Percentiles rank a stretch among this genome's conserved stretches.
phyloP scores from a whole-genome alignment of 371 early-diverging fungal genomes.

The Mortierella sp. region DNA sequence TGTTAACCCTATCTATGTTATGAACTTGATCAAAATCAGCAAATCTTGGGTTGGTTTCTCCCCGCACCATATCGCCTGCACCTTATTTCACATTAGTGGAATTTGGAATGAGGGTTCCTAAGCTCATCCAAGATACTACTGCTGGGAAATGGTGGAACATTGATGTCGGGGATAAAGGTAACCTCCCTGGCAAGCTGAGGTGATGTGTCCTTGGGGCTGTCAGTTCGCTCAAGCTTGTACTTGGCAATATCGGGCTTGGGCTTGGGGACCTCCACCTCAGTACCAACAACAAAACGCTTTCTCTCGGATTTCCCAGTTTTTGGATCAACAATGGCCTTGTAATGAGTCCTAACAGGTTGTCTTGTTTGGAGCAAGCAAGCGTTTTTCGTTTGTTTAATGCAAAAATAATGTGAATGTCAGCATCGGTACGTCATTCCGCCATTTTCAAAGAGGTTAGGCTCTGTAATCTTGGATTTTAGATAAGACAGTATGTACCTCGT shows the following conservation, averaged over 20 bases:
- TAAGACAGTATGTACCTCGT: conserved; percentile 54
- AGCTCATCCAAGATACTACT: conserved; percentile 52
- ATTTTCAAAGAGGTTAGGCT: not conserved
- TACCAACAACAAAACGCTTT: conserved; percentile 64
- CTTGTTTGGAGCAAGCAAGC: conserved; percentile 15
- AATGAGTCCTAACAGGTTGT: conserved; percentile 51
- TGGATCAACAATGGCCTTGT: conserved; percentile 30
- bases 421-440: not conserved
- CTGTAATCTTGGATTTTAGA: not conserved
- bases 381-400: not conserved
- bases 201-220: conserved; percentile 62
- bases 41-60: not conserved
- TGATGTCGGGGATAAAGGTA: conserved; percentile 60
- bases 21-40: too few species aligned
- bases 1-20: conserved; percentile 5
- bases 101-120: conserved; percentile 55
- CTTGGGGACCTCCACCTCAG: conserved; percentile 65
- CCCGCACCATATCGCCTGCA: not conserved
- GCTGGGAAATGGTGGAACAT: conserved; percentile 65
- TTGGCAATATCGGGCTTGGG: conserved; percentile 61
- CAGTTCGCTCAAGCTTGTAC: conserved; percentile 58
- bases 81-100: conserved; percentile 20
- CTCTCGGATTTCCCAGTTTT: conserved; percentile 59
- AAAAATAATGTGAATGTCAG: not conserved
- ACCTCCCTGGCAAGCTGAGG: conserved; percentile 60